Conservation (phyloP, 148 eudicot species). For the Nyssa sinensis region DNA sequence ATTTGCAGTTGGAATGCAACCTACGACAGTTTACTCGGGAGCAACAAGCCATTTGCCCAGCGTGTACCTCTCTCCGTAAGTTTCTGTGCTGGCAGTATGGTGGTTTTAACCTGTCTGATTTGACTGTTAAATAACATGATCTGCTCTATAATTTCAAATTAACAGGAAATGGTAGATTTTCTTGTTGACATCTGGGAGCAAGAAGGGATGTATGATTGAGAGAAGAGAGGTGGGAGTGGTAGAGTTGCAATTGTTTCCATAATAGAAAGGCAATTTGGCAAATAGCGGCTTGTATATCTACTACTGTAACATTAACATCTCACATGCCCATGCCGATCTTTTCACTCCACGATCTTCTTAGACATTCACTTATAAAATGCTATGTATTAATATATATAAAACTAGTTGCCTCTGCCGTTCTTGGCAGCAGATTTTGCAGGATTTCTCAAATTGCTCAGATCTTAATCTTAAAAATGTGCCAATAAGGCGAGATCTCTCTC, state of each 20-base stretch:
- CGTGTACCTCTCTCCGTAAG: constrained; percentile 83
- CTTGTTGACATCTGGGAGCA: constrained; percentile 86
- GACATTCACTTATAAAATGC: neutral
- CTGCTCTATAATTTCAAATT: neutral
- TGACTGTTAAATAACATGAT: neutral
- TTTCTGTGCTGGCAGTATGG: neutral
- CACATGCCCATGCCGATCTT: neutral
- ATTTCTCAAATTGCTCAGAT: neutral
- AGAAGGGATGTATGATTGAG: constrained; percentile 82
- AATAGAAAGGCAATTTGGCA: neutral
- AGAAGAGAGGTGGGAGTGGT: constrained; percentile 8
- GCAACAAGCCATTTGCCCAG: constrained; percentile 63
- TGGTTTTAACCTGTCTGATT: neutral
- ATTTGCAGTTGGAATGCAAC: constrained; percentile 75
- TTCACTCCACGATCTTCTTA: neutral
- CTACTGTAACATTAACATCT: neutral
- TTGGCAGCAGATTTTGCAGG: neutral
- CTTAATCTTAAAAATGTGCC: no score
- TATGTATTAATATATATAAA: neutral
- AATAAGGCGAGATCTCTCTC: no score
- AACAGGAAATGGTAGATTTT: constrained; percentile 86
- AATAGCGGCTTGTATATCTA: neutral
- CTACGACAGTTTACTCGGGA: constrained; percentile 71
- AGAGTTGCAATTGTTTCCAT: neutral
- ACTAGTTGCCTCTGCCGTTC: neutral